Evolutionary conservation across 306 rosid genomes (phyloP).

Genomic region (Canavalia ensiformis): DNA sequence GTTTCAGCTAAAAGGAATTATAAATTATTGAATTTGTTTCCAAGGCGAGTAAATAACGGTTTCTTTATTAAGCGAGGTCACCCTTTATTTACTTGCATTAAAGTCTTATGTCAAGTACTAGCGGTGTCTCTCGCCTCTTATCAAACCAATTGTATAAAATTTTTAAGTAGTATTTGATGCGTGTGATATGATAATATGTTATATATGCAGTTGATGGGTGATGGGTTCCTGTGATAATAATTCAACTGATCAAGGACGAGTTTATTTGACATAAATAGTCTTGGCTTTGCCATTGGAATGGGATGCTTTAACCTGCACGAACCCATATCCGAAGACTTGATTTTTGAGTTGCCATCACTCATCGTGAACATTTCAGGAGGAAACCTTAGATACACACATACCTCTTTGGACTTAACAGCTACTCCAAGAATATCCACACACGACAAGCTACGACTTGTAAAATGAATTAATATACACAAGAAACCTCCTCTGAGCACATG

Average conservation of each 20-base stretch:
- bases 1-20: no score
- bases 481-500: conserved; percentile 46
- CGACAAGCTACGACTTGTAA: conserved; percentile 37
- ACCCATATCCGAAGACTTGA: conserved; percentile 3
- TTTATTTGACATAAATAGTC: not conserved
- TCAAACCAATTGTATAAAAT: not conserved
- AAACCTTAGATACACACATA: conserved; percentile 20
- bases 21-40: not conserved
- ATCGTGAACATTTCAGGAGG: not conserved
- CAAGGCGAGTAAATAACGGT: not conserved
- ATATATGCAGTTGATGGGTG: not conserved
- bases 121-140: not conserved
- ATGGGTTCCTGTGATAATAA: not conserved
- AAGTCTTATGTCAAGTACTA: not conserved
- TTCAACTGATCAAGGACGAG: not conserved
- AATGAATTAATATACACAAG: conserved; percentile 37
- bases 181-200: not conserved
- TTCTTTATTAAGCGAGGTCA: not conserved
- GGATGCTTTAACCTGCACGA: not conserved
- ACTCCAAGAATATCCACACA: conserved; percentile 51
- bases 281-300: not conserved
- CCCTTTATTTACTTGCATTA: not conserved
- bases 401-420: conserved; percentile 26
- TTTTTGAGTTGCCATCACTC: not conserved
- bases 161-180: not conserved